Conservation (phyloP, 2,329 filamentous ascomycete genomes). For the Xylariales sp. region DNA sequence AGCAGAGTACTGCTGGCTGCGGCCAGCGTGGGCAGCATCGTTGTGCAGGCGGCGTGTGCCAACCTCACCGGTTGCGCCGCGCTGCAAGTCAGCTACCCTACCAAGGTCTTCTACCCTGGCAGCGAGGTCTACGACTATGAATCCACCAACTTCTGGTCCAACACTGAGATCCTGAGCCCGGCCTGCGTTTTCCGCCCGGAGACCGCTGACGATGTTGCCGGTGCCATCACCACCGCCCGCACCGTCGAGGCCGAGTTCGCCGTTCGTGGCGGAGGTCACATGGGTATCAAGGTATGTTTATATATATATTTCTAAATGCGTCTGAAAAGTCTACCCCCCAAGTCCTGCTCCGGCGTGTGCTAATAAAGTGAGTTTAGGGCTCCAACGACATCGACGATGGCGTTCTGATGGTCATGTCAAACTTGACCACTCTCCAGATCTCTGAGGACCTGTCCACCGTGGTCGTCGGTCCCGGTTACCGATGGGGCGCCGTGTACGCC, state of each 20-base stretch:
- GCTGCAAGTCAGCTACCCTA: constrained; percentile 7
- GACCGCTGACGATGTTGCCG: constrained; percentile 18
- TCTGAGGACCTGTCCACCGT: constrained; percentile 17
- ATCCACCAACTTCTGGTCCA: constrained; percentile 27
- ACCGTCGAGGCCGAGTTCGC: constrained; percentile 18
- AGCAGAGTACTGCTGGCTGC: too few relatives aligned
- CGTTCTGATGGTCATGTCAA: constrained; percentile 10
- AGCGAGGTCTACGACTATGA: constrained; percentile 24
- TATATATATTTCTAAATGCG: background rate
- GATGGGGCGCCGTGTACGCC: constrained; percentile 8
- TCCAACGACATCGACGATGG: constrained; percentile 11
- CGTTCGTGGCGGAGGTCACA: constrained; percentile 27
- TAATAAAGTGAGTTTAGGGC: too few relatives aligned
- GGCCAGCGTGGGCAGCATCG: background rate
- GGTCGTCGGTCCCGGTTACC: constrained; percentile 8
- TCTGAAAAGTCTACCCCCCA: too few relatives aligned
- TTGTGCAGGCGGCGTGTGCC: background rate
- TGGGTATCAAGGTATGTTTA: constrained; percentile 22
- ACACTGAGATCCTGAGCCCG: constrained; percentile 26
- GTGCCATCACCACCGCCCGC: constrained; percentile 17
- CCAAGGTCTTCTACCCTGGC: constrained; percentile 17
- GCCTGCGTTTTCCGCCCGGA: constrained; percentile 28
- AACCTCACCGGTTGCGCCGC: constrained; percentile 6
- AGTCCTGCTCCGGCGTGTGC: too few relatives aligned
- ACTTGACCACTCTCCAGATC: constrained; percentile 10